phyloP scores from a whole-genome alignment of 257 asterid genomes.

The Primulina eburnea region DNA sequence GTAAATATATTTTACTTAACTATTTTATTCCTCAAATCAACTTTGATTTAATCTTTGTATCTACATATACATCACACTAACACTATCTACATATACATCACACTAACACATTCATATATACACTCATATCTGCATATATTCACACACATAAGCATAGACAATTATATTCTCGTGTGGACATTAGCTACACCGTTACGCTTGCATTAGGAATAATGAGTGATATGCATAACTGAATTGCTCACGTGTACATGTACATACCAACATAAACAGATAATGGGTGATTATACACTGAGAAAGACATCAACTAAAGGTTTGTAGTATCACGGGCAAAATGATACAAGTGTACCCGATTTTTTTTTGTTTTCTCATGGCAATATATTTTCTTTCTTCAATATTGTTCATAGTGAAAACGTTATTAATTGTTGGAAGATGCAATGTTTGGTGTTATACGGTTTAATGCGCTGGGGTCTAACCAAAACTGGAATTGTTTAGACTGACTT shows the following conservation, averaged over 20 bases:
- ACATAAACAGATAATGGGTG: neutral
- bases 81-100: neutral
- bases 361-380: neutral
- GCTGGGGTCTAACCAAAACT: constrained; percentile 17
- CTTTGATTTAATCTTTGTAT: too few species aligned
- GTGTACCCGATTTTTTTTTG: neutral
- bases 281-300: neutral
- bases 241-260: neutral
- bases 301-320: neutral
- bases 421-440: constrained; percentile 12
- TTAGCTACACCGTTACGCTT: neutral
- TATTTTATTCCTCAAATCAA: neutral
- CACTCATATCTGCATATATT: constrained; percentile 7
- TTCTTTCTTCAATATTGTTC: neutral
- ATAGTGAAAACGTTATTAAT: constrained; percentile 9
- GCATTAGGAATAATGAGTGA: neutral
- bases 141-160: neutral
- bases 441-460: constrained; percentile 4
- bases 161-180: neutral
- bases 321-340: neutral
- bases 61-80: neutral
- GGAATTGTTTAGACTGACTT: constrained; percentile 53
- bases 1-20: constrained; percentile 41
- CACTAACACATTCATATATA: neutral
- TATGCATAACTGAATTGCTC: neutral